Evolutionary conservation across 2,329 filamentous ascomycete species (phyloP).

Genomic region (Tolypocladium ophioglossoides): DNA sequence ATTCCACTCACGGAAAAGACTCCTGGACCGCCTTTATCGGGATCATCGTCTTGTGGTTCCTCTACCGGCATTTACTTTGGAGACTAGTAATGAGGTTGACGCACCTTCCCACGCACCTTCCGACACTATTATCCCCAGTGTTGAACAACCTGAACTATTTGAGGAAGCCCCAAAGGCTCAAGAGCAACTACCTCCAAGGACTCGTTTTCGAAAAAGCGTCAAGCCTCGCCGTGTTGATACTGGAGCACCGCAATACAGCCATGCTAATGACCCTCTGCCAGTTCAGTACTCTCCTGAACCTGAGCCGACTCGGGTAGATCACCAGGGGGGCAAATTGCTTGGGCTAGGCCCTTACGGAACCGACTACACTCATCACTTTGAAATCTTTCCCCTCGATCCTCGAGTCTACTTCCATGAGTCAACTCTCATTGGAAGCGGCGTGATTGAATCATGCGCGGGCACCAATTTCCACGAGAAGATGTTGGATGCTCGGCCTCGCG

Average conservation of each 20-base stretch:
- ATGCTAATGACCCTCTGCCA: conserved; percentile 41
- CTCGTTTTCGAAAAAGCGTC: conserved; percentile 31
- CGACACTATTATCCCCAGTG: background rate
- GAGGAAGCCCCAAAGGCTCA: no score
- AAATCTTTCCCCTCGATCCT: conserved; percentile 45
- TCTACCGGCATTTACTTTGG: background rate
- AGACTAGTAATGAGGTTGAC: no score
- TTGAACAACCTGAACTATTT: background rate
- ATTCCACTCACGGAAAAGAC: conserved; percentile 41
- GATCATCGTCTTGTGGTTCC: conserved; percentile 11
- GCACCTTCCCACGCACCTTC: no score
- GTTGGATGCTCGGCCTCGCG: conserved; percentile 17
- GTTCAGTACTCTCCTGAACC: conserved; percentile 2
- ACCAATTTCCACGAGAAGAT: conserved; percentile 17
- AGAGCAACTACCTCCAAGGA: background rate
- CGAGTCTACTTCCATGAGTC: conserved; percentile 49
- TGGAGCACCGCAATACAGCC: conserved; percentile 39
- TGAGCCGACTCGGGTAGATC: conserved; percentile 5
- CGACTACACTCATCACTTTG: conserved; percentile 51
- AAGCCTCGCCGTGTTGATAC: conserved; percentile 35
- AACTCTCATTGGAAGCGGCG: conserved; percentile 47
- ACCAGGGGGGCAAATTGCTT: conserved; percentile 23
- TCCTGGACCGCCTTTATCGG: conserved; percentile 44
- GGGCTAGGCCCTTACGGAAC: conserved; percentile 52
- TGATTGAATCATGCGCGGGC: conserved; percentile 29